These are phyloP conservation scores for Globisporangium lucens DNA, from an alignment of 352 stramenopile genomes.

Conservation along the genomic window DNA sequence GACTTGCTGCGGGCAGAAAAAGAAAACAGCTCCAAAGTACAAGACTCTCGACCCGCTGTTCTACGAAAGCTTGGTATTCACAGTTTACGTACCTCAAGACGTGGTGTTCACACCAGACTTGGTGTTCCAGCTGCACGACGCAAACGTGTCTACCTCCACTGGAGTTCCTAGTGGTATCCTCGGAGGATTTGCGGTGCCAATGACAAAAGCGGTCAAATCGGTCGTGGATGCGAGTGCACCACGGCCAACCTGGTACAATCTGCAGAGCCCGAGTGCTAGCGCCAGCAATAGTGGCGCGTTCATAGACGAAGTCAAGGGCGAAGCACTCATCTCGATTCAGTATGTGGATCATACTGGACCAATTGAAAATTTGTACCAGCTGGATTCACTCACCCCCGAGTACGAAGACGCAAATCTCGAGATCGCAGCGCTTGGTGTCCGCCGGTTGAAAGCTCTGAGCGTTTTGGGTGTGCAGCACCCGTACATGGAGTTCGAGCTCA, in stretches of 20 bases:
- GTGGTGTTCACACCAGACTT: slow-evolving; percentile 63
- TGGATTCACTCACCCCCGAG: slow-evolving; percentile 40
- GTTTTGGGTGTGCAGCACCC: slow-evolving; percentile 55
- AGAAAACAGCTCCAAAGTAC: slow-evolving; percentile 39
- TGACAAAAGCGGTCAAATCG: slow-evolving; percentile 42
- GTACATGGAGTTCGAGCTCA: slow-evolving; percentile 67
- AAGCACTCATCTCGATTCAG: slow-evolving; percentile 63
- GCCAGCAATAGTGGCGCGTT: slow-evolving; percentile 18
- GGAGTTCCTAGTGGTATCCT: slow-evolving; percentile 22
- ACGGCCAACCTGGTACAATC: slow-evolving; percentile 47
- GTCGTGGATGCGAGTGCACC: slow-evolving; percentile 39
- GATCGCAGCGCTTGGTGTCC: slow-evolving; percentile 65
- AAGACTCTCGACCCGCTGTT: slow-evolving; percentile 77
- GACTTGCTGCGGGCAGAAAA: slow-evolving; percentile 57
- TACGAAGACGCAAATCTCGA: slow-evolving; percentile 57
- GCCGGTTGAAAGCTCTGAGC: slow-evolving; percentile 55
- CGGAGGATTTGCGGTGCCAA: slow-evolving; percentile 44
- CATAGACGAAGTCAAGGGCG: slow-evolving; percentile 37
- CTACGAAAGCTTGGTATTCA: slow-evolving; percentile 78
- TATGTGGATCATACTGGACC: slow-evolving; percentile 47
- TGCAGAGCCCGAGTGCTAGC: slow-evolving; percentile 22
- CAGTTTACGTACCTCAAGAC: slow-evolving; percentile 45
- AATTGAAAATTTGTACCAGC: slow-evolving; percentile 24
- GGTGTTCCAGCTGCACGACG: slow-evolving; percentile 68
- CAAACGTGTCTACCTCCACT: slow-evolving; percentile 29